A percentile compares a stretch with the other conserved stretches of the same genome.
These are phyloP conservation scores for Boletus sensibilis DNA, from an alignment of 768 basidiomycete species.

Conservation along the genomic window DNA sequence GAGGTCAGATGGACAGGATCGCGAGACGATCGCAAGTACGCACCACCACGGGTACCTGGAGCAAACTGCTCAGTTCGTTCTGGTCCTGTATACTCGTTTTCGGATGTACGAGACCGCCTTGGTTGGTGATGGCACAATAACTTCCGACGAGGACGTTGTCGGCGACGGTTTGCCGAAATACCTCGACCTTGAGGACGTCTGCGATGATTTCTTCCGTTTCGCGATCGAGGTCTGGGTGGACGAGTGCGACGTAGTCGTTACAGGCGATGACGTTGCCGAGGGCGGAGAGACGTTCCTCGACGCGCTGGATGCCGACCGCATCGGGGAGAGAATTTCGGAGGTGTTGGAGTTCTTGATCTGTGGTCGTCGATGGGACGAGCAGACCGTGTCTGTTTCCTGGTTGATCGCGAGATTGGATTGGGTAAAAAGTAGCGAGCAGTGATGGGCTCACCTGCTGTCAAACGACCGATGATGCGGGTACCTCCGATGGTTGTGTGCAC, in stretches of 20 bases:
- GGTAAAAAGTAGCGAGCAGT: rapidly evolving
- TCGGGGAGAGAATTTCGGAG: constrained; percentile 94
- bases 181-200: constrained; percentile 97
- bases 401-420: not conserved
- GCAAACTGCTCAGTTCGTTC: constrained; percentile 90
- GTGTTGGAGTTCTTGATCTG: constrained; percentile 98
- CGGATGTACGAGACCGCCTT: constrained; percentile 97
- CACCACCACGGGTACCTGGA: constrained; percentile 94
- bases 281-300: constrained; percentile 95
- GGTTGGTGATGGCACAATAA: constrained; percentile 93
- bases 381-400: constrained; percentile 95
- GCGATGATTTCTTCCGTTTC: constrained; percentile 99
- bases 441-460: constrained; percentile 74
- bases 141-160: constrained; percentile 96
- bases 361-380: constrained; percentile 92
- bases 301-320: constrained; percentile 88
- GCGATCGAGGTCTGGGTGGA: constrained; percentile 96
- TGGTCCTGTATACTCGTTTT: constrained; percentile 97
- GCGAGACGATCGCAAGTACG: constrained; percentile 32
- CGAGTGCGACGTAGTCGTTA: constrained; percentile 98
- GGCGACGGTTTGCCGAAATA: constrained; percentile 96
- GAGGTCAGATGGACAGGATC: not conserved
- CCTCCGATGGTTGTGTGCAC: constrained; percentile 95
- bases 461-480: constrained; percentile 88
- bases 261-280: constrained; percentile 98